Base-by-base conservation (phyloP, 805 yeast species). In the Candida sanyiensis region DNA sequence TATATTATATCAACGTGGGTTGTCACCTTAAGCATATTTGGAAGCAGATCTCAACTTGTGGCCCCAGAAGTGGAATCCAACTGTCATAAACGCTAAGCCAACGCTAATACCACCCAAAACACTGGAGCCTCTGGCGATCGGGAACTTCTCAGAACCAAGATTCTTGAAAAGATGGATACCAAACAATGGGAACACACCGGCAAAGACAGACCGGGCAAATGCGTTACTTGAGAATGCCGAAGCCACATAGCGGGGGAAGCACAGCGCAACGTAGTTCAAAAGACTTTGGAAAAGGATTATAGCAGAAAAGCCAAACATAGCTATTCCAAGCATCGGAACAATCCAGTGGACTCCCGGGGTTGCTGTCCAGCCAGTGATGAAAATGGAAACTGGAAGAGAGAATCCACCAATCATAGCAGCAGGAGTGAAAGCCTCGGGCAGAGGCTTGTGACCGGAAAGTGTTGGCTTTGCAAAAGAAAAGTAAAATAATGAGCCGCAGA, bases 211-310 rank as follows among this genome's bases (percentile, higher is more conserved):
- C 58, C 89, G 73, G 53, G 80, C 58, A 48, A 83, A 67, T 0
- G 86, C 74, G 56, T 80, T 81, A 10, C 77, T 84, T 2, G 87
- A 83, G 47, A 80, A 65, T 3, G 82, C 82, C 8, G 81, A 72
- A 4, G 84, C 84, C 9, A 82, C 77, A 45, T 64, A 72, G 31
- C 66, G 54, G 20, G 75, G 66, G 52, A 75, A 79, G 33, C 81
- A 64, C 54, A 77, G 81, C 30, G 77, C 73, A 41, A 79, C 60
- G 50, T 79, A 79, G 54, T 73, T 76, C 34, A 78, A 57, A 35
- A 75, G 67, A 6, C 80, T 74, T 46, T 74, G 75, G 65, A 78
- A 78, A 33, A 77, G 68, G 33, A 73, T 65, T 50, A 72, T 71
- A 1, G 63, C 61, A 16, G 71, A 66, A 7, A 54, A 44, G 1